These are phyloP conservation scores for Salix viminalis DNA, from an alignment of 345 rosid species.

Conservation along the genomic window DNA sequence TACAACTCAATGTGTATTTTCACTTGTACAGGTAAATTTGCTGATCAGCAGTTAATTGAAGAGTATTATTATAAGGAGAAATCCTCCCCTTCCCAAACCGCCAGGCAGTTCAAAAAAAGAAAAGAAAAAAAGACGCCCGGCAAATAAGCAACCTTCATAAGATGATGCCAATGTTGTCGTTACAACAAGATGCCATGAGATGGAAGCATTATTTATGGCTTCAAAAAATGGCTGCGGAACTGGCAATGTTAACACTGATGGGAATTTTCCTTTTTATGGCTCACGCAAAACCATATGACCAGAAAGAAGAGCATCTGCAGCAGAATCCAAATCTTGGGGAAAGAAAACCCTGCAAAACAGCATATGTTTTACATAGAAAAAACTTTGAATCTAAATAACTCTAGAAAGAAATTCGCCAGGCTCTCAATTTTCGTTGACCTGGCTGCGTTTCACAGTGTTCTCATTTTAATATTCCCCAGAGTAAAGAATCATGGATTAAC, in stretches of 20 bases:
- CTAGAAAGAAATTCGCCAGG: neutral
- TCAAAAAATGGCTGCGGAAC: neutral
- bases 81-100: neutral
- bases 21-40: neutral
- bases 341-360: constrained; percentile 75
- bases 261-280: neutral
- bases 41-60: neutral
- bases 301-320: constrained; percentile 68
- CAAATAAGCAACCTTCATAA: neutral
- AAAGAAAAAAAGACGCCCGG: no score
- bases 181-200: neutral
- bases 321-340: constrained; percentile 78
- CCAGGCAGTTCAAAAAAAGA: neutral
- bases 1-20: neutral
- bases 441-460: no score
- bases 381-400: neutral
- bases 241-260: no score
- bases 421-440: neutral
- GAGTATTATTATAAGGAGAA: neutral
- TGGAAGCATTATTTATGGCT: neutral
- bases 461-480: neutral
- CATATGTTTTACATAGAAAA: neutral
- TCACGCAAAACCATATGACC: constrained; percentile 12
- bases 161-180: neutral
- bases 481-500: neutral